Conservation (phyloP, 208 protist species). For the Trichomonas vaginalis region DNA sequence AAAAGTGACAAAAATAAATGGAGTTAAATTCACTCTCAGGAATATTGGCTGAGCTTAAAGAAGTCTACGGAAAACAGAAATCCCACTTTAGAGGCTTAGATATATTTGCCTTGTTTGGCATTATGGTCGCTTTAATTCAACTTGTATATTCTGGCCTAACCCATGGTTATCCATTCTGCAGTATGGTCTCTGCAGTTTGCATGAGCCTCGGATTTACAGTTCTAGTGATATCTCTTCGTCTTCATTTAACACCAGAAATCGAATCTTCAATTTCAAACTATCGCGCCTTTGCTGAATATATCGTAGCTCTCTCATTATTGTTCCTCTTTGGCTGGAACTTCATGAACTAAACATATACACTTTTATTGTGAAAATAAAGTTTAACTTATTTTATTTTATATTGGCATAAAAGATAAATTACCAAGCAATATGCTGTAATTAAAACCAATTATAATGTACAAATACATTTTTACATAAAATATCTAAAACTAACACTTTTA, state of each 20-base stretch:
- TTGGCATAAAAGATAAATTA: too few species aligned
- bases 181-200: neutral
- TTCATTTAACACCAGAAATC: constrained; percentile 2
- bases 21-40: neutral
- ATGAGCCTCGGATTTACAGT: neutral
- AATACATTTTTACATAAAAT: too few species aligned
- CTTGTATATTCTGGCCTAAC: neutral
- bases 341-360: neutral
- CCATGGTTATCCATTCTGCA: neutral
- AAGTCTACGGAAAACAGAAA: neutral
- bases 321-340: constrained; percentile 8
- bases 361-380: neutral
- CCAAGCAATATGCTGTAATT: too few species aligned
- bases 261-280: neutral
- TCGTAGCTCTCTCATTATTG: neutral
- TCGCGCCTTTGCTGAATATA: neutral
- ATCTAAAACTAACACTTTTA: too few species aligned
- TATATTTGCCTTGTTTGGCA: neutral
- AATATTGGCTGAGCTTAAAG: neutral
- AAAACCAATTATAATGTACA: too few species aligned
- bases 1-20: neutral
- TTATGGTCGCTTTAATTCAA: neutral
- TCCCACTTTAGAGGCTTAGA: neutral
- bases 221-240: neutral
- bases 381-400: too few species aligned